These are phyloP conservation scores for Micractinium sp. DNA, from an alignment of 139 green algal genomes.

Conservation along the genomic window DNA sequence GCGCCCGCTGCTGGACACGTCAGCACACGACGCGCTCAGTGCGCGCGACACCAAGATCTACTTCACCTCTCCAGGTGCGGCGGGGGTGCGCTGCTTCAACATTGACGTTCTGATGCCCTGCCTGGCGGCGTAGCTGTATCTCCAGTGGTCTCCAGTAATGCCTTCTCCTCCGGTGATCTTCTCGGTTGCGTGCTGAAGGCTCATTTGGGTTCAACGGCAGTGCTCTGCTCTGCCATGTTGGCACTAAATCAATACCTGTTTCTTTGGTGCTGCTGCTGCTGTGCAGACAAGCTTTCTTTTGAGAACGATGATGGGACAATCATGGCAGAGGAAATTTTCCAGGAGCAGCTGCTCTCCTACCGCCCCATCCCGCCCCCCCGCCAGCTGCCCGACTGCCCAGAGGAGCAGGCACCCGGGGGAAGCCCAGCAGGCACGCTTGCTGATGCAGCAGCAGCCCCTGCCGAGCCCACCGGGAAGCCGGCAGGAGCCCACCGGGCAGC, in stretches of 20 bases:
- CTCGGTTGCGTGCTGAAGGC: no score
- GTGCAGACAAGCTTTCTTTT: constrained; percentile 40
- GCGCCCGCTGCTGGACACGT: constrained; percentile 39
- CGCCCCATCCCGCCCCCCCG: constrained; percentile 1
- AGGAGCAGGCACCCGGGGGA: no score
- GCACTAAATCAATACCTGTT: no score
- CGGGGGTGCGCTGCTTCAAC: no score
- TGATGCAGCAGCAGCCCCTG: neutral
- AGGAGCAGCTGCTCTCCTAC: constrained; percentile 33
- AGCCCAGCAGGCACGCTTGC: constrained; percentile 9
- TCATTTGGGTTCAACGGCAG: no score
- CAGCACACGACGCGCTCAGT: constrained; percentile 66
- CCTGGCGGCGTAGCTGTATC: no score
- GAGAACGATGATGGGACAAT: constrained; percentile 43
- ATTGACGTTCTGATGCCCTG: no score
- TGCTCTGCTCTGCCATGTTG: no score
- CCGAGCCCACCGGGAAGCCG: neutral
- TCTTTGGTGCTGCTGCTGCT: no score
- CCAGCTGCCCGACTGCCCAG: constrained; percentile 22
- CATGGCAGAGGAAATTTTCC: constrained; percentile 43
- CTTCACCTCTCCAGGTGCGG: constrained; percentile 57
- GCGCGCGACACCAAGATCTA: constrained; percentile 64
- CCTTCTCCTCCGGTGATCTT: no score
- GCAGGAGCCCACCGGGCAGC: no score
- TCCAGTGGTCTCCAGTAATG: no score